Percentiles rank a stretch among this genome's conserved stretches.
phyloP scores from a whole-genome alignment of 441 rosid genomes.

The Aleurites moluccanus region DNA sequence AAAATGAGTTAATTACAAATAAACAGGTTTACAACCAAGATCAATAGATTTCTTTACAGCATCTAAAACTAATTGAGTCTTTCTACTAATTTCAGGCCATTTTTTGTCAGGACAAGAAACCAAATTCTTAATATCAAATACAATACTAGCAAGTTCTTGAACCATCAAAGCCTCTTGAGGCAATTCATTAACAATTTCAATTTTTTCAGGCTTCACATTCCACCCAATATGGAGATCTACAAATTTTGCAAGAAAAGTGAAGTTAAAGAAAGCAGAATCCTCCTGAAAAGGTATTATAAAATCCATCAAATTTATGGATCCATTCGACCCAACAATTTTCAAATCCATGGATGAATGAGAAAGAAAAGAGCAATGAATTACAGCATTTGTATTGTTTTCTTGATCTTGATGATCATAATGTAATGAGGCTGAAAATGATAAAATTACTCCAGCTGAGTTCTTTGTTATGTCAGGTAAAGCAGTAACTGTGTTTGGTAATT shows the following conservation, averaged over 20 bases:
- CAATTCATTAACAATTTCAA: conserved; percentile 33
- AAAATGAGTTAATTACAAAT: conserved; percentile 20
- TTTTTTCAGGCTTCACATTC: conserved; percentile 48
- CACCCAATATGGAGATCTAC: conserved; percentile 58
- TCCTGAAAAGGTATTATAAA: conserved; percentile 53
- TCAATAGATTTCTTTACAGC: conserved; percentile 60
- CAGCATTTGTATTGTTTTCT: conserved; percentile 4
- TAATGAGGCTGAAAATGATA: conserved; percentile 19
- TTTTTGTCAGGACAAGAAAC: conserved; percentile 33
- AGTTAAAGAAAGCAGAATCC: conserved; percentile 44
- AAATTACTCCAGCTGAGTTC: conserved; percentile 15
- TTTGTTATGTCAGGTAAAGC: conserved; percentile 38
- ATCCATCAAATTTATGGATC: conserved; percentile 48
- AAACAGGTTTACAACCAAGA: conserved; percentile 46
- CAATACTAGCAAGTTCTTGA: conserved; percentile 41
- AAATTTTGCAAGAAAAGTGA: conserved; percentile 47
- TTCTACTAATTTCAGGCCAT: conserved; percentile 58
- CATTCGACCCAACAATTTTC: conserved; percentile 41
- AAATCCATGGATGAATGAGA: conserved; percentile 48
- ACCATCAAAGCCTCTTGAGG: conserved; percentile 69
- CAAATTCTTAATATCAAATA: conserved; percentile 29
- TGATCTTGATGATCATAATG: conserved; percentile 3
- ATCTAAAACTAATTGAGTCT: conserved; percentile 61
- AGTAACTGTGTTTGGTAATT: conserved; percentile 43
- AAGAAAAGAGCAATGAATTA: conserved; percentile 35